These are phyloP conservation scores for Pseudocercospora fijiensis DNA, from an alignment of 2,329 filamentous ascomycete genomes.

Conservation along the genomic window DNA sequence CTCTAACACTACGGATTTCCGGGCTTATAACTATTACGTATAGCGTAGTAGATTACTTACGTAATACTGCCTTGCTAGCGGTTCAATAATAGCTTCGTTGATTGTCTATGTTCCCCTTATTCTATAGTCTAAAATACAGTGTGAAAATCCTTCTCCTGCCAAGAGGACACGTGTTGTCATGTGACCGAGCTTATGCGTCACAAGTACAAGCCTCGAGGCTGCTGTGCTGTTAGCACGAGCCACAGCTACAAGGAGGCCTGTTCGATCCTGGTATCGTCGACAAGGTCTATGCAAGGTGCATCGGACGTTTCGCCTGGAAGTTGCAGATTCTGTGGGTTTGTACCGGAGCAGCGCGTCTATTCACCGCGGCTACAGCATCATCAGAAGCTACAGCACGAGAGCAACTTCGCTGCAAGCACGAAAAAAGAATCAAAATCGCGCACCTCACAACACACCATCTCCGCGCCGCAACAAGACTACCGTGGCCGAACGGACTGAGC, in stretches of 20 bases:
- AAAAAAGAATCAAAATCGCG: not conserved
- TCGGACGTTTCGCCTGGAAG: slow-evolving; percentile 6
- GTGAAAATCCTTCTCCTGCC: too few species aligned
- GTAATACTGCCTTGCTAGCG: too few species aligned
- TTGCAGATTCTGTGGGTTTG: slow-evolving; percentile 7
- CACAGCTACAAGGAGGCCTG: not conserved
- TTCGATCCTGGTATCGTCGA: not conserved
- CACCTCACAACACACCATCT: not conserved
- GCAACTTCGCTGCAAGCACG: not conserved
- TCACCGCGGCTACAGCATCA: not conserved
- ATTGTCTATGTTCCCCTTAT: too few species aligned
- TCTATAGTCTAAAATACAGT: too few species aligned
- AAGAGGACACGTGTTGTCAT: too few species aligned
- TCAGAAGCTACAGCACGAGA: not conserved
- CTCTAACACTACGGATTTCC: too few species aligned
- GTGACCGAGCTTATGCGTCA: too few species aligned
- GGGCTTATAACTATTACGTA: too few species aligned
- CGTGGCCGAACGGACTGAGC: not conserved
- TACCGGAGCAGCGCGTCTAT: not conserved
- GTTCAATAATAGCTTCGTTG: too few species aligned
- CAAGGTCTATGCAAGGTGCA: not conserved
- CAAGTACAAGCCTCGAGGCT: slow-evolving; percentile 7
- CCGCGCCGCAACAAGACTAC: not conserved
- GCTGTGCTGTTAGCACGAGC: not conserved
- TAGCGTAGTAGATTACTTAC: too few species aligned